phyloP scores from a whole-genome alignment of 306 rosid species.

The Malus asiatica region DNA sequence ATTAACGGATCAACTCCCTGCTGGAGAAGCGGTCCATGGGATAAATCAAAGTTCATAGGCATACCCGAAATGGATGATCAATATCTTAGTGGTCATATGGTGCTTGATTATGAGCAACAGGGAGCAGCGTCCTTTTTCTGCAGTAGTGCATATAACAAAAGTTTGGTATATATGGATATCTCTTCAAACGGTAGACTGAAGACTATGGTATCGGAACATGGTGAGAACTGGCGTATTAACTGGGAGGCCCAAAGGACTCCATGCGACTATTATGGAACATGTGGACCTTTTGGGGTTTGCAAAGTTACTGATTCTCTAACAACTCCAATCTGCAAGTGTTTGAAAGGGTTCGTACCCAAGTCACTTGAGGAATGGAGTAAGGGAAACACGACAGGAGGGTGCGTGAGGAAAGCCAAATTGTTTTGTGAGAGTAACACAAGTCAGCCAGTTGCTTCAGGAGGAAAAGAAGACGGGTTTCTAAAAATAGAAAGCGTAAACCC shows the following conservation, averaged over 20 bases:
- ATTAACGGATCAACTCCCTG: slow-evolving; percentile 18
- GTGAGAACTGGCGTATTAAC: not conserved
- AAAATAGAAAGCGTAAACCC: not conserved
- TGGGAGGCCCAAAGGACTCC: not conserved
- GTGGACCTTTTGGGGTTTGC: slow-evolving; percentile 15
- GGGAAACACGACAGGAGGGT: slow-evolving; percentile 12
- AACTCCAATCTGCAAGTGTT: slow-evolving; percentile 10
- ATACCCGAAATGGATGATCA: slow-evolving; percentile 11
- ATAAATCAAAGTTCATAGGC: slow-evolving; percentile 35
- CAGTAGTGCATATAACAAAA: too few relatives aligned
- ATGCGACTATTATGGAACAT: slow-evolving; percentile 9
- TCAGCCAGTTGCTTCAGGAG: not conserved
- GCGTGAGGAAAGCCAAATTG: not conserved
- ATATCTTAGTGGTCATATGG: not conserved
- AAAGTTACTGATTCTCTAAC: not conserved
- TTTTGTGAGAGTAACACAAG: not conserved
- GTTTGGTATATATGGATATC: not conserved
- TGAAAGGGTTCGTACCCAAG: slow-evolving; percentile 12
- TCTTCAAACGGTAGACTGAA: slow-evolving; percentile 18
- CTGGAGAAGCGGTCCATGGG: slow-evolving; percentile 64
- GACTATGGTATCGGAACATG: not conserved
- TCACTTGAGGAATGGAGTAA: slow-evolving; percentile 1
- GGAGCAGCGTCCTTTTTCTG: too few relatives aligned
- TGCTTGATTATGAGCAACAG: too few relatives aligned
- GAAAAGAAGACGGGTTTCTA: not conserved